A percentile compares a stretch with the other conserved stretches of the same genome.
phyloP scores from a whole-genome alignment of 2,329 filamentous ascomycete genomes.

The Reticulascus tulasneorum region DNA sequence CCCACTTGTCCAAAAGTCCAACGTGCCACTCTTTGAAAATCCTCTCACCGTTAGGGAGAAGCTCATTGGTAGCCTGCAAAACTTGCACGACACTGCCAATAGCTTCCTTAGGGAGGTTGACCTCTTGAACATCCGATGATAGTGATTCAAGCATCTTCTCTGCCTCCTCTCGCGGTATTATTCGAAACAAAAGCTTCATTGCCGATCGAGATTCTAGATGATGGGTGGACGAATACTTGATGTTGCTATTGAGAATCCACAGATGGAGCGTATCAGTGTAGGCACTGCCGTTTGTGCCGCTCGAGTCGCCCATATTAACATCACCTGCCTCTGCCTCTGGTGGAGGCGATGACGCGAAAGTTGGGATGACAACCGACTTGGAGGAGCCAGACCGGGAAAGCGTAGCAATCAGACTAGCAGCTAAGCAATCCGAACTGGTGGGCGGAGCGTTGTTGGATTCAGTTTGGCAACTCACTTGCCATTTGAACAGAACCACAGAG shows the following conservation, averaged over 20 bases:
- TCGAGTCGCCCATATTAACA: constrained; percentile 6
- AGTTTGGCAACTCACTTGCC: constrained; percentile 44
- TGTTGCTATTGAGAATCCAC: constrained; percentile 55
- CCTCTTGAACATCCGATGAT: constrained; percentile 55
- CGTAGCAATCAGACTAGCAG: constrained; percentile 48
- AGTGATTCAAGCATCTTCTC: constrained; percentile 47
- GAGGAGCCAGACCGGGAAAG: constrained; percentile 54
- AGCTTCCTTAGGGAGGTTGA: constrained; percentile 48
- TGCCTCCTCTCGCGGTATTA: constrained; percentile 38
- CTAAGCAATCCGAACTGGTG: constrained; percentile 46
- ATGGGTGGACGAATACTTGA: constrained; percentile 45
- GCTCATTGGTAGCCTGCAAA: constrained; percentile 43
- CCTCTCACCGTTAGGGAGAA: constrained; percentile 54
- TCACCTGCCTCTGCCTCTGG: not conserved
- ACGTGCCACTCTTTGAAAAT: constrained; percentile 65
- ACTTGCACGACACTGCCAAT: constrained; percentile 39
- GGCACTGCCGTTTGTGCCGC: no score
- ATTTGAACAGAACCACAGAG: constrained; percentile 53
- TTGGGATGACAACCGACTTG: constrained; percentile 49
- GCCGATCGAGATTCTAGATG: constrained; percentile 28
- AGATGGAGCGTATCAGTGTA: constrained; percentile 43
- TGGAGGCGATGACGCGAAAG: constrained; percentile 13
- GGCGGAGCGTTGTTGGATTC: constrained; percentile 24
- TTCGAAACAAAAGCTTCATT: constrained; percentile 51
- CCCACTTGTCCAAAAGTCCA: constrained; percentile 56